Conservation (phyloP, 768 basidiomycete species). For the Coprinopsis cinerea region DNA sequence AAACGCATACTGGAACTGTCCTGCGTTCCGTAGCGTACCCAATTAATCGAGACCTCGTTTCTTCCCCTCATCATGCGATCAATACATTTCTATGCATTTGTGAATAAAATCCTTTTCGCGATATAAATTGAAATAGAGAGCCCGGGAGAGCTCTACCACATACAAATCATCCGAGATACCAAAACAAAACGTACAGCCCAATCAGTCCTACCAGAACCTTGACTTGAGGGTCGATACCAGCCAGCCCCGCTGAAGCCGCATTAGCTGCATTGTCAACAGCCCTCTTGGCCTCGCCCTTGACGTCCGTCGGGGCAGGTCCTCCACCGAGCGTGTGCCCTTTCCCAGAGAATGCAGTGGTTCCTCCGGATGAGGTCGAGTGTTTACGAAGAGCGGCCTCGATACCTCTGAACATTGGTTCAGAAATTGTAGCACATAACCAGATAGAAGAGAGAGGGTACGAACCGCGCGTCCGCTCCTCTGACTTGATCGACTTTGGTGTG, state of each 20-base stretch:
- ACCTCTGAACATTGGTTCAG: conserved; percentile 37
- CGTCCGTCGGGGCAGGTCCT: conserved; percentile 29
- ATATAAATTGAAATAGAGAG: too few relatives aligned
- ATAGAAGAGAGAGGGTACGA: conserved; percentile 19
- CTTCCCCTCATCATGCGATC: too few relatives aligned
- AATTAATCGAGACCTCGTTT: too few relatives aligned
- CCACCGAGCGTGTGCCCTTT: conserved; percentile 70
- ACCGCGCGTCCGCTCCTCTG: conserved; percentile 66
- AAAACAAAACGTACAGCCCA: conserved; percentile 58
- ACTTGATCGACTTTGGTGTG: conserved; percentile 63
- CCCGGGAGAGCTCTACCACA: too few relatives aligned
- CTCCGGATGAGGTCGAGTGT: conserved; percentile 36
- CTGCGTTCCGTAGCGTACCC: too few relatives aligned
- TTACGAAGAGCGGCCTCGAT: conserved; percentile 54
- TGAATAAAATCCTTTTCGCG: too few relatives aligned
- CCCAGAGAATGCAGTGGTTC: conserved; percentile 52
- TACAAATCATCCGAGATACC: conserved; percentile 37
- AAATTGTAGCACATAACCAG: too few relatives aligned
- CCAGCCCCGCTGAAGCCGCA: conserved; percentile 21
- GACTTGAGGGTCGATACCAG: conserved; percentile 59
- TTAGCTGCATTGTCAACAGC: conserved; percentile 28
- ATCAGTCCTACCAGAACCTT: conserved; percentile 59
- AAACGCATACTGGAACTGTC: too few relatives aligned
- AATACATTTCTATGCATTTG: too few relatives aligned
- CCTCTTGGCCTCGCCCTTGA: conserved; percentile 27